Evolutionary conservation across 495 filamentous ascomycete genomes (phyloP).

Genomic region (Parathielavia hyrcaniae): DNA sequence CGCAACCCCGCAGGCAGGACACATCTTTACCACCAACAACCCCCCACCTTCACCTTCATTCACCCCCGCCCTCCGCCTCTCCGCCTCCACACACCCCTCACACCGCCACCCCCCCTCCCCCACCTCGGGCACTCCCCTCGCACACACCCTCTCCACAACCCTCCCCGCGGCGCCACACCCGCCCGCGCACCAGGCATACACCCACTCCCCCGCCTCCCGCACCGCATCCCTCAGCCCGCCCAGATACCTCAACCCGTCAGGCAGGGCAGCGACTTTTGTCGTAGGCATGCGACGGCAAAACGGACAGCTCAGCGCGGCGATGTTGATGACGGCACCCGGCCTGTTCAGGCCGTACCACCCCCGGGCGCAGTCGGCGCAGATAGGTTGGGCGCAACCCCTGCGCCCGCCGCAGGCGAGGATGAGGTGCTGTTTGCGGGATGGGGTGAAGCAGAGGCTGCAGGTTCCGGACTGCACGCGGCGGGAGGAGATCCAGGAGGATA

Average conservation of each 20-base stretch:
- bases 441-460: slow-evolving; percentile 41
- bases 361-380: slow-evolving; percentile 21
- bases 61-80: background rate
- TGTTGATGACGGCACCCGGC: slow-evolving; percentile 36
- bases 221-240: slow-evolving; percentile 27
- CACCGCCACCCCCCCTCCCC: slow-evolving; percentile 12
- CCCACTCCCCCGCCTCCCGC: slow-evolving; percentile 33
- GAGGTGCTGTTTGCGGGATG: slow-evolving; percentile 24
- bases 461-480: slow-evolving; percentile 30
- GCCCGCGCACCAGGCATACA: slow-evolving; percentile 38
- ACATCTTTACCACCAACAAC: slow-evolving; percentile 12
- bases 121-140: slow-evolving; percentile 2
- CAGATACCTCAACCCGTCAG: slow-evolving; percentile 15
- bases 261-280: slow-evolving; percentile 21
- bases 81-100: slow-evolving; percentile 12
- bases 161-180: slow-evolving; percentile 32
- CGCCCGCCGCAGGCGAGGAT: slow-evolving; percentile 25
- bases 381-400: slow-evolving; percentile 17
- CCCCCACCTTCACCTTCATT: background rate
- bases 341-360: slow-evolving; percentile 31
- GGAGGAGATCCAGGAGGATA: slow-evolving; percentile 32
- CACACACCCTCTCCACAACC: slow-evolving; percentile 23
- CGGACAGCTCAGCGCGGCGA: slow-evolving; percentile 38
- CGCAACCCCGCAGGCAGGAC: slow-evolving; percentile 17
- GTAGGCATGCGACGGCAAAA: slow-evolving; percentile 40